These are phyloP conservation scores for Aristolochia contorta DNA, from an alignment of 164 flowering plant species.

Conservation along the genomic window DNA sequence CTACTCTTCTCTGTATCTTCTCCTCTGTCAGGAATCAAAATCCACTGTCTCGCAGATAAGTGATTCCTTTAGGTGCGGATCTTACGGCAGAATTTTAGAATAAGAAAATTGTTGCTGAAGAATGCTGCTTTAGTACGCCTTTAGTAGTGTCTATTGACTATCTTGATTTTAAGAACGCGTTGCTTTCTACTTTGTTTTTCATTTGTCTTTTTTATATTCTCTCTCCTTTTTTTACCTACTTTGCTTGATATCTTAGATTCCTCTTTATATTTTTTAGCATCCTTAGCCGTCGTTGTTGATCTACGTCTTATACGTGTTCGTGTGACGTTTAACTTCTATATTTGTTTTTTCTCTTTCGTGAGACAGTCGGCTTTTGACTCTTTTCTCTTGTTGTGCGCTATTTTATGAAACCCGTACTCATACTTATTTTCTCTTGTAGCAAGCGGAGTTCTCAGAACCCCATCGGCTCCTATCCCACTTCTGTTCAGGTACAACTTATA, in stretches of 20 bases:
- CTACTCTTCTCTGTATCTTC: background rate
- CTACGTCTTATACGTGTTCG: background rate
- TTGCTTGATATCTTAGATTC: no score
- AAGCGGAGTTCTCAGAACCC: constrained; percentile 44
- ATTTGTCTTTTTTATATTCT: background rate
- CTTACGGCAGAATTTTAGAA: background rate
- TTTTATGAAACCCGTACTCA: background rate
- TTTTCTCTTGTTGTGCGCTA: background rate
- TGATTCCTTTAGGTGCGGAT: constrained; percentile 41
- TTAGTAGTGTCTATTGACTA: background rate
- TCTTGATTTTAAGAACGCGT: background rate
- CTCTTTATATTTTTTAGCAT: background rate
- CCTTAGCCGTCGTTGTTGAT: no score
- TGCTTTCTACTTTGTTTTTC: background rate
- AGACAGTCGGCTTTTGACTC: background rate
- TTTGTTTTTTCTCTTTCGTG: background rate
- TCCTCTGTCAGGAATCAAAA: constrained; percentile 36
- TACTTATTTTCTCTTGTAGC: constrained; percentile 11
- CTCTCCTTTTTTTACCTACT: constrained; percentile 1
- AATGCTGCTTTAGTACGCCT: background rate
- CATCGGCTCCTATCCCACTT: constrained; percentile 53
- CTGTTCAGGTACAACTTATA: constrained; percentile 49
- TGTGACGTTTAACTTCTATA: background rate
- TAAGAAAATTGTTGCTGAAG: background rate
- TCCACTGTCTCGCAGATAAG: constrained; percentile 23